These are phyloP conservation scores for Phialocephala sp. DNA, from an alignment of 2,329 filamentous ascomycete species.

Conservation along the genomic window DNA sequence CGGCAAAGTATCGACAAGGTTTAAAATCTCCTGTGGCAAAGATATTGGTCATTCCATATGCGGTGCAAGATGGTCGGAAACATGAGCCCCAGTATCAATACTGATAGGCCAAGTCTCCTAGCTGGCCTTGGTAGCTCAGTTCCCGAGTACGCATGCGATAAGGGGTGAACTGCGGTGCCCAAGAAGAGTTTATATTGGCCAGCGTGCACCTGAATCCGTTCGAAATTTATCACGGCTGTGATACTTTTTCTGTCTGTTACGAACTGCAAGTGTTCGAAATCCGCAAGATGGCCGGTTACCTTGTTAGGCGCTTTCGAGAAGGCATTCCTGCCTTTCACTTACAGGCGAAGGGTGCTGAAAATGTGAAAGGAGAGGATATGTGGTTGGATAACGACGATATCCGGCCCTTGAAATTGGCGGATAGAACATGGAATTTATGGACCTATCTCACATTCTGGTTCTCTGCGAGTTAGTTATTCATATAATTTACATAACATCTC, in stretches of 20 bases:
- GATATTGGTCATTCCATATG: not conserved
- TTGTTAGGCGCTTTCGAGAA: conserved; percentile 29
- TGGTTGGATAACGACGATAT: conserved; percentile 50
- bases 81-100: not conserved
- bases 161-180: not conserved
- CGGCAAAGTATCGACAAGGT: not conserved
- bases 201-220: not conserved
- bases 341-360: conserved; percentile 37
- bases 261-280: not conserved
- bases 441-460: conserved; percentile 53
- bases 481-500: not conserved
- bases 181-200: conserved; percentile 13
- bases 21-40: conserved; percentile 3
- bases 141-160: conserved; percentile 10
- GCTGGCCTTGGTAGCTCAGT: not conserved
- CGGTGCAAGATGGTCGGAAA: not conserved
- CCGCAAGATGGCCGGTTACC: conserved; percentile 24
- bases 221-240: not conserved
- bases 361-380: conserved; percentile 40
- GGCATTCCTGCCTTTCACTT: conserved; percentile 32
- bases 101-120: conserved; percentile 2
- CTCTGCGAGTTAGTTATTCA: conserved; percentile 40
- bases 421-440: conserved; percentile 49
- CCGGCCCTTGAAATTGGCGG: conserved; percentile 46
- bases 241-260: not conserved